Percentiles rank a stretch among this genome's conserved stretches.
phyloP scores from a whole-genome alignment of 768 basidiomycete species.

The Mycena filopes region DNA sequence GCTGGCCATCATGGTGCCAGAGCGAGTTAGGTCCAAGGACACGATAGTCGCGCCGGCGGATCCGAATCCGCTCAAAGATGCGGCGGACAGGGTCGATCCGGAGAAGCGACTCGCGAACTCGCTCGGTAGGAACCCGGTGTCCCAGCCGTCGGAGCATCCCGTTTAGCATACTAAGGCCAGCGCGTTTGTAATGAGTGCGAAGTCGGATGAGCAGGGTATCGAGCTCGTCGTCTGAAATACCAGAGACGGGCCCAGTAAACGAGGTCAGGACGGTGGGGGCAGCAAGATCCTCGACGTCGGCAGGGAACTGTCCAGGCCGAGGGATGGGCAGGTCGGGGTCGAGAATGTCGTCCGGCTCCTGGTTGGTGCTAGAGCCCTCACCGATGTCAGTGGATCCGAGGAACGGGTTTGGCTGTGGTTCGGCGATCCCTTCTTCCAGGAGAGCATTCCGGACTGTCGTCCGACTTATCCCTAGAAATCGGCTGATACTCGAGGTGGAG shows the following conservation, averaged over 20 bases:
- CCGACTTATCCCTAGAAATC: slow-evolving; percentile 27
- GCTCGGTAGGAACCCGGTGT: slow-evolving; percentile 20
- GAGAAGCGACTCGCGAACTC: slow-evolving; percentile 23
- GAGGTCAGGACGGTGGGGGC: neutral
- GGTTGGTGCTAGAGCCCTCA: neutral
- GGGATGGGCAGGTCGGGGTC: slow-evolving; percentile 13
- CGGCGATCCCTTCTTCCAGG: slow-evolving; percentile 35
- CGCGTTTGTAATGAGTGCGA: slow-evolving; percentile 20
- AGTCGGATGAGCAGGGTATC: slow-evolving; percentile 25
- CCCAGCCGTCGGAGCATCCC: slow-evolving; percentile 33
- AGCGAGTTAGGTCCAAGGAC: slow-evolving; percentile 45
- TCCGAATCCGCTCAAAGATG: slow-evolving; percentile 28
- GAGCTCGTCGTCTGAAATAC: slow-evolving; percentile 13
- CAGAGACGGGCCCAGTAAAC: slow-evolving; percentile 1
- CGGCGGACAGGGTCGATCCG: slow-evolving; percentile 32
- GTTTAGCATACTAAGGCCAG: slow-evolving; percentile 34
- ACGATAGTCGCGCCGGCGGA: slow-evolving; percentile 35
- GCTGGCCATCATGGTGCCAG: slow-evolving; percentile 44
- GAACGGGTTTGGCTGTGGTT: slow-evolving; percentile 15
- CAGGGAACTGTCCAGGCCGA: slow-evolving; percentile 1
- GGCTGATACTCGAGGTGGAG: slow-evolving; percentile 22
- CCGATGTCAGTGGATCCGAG: too few species aligned
- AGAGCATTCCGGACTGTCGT: slow-evolving; percentile 32
- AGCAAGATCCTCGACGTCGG: neutral
- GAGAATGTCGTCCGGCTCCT: slow-evolving; percentile 21